Evolutionary conservation across 345 rosid species (phyloP), one percentile per base, ranked within the genome.

Genomic region (Aurinia saxatilis): DNA sequence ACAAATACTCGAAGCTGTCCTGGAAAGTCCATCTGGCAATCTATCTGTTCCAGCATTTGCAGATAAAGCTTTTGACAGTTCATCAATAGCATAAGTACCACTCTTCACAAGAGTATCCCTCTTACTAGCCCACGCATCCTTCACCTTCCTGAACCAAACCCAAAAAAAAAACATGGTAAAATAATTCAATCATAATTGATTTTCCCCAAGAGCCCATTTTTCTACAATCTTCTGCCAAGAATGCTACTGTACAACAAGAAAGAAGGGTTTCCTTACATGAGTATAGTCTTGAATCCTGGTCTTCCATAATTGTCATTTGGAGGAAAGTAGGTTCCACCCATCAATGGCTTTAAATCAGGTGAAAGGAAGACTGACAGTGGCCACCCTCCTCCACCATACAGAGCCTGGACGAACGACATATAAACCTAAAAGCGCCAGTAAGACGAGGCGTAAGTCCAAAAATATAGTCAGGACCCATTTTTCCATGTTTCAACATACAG

Each of bases 301-400:
- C 91, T 80, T 66, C 95, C 96, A 63, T 83, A 80, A 37, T 83
- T 85, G 78, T 89, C 93, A 68, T 89, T 80, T 0, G 96, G 95
- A 33, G 96, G 96, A 38, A 92, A 92, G 79, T 88, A 92, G 61
- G 95, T 92, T 74, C 96, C 98, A 51, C 98, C 95, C 96, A 92
- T 85, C 58, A 88, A 70, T 7, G 98, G 98, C 74, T 89, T 92
- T 62, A 92, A 72, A 80, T 92, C 93, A 70, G 96, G 95, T 64
- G 98, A 82, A 70, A 92, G 88, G 70, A 92, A 92, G 55, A 83
- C 96, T 0, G 85, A 81, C 14, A 88, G 74, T 47, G 98, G 98
- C 98, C 98, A 92, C 12, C 96, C 96, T 53, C 98, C 98, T 39
- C 95, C 87, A 38, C 88, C 85, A 57, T 92, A 84, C 36, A 92